These are phyloP conservation scores for Serendipita indica DNA, from an alignment of 768 basidiomycete species.

Conservation along the genomic window DNA sequence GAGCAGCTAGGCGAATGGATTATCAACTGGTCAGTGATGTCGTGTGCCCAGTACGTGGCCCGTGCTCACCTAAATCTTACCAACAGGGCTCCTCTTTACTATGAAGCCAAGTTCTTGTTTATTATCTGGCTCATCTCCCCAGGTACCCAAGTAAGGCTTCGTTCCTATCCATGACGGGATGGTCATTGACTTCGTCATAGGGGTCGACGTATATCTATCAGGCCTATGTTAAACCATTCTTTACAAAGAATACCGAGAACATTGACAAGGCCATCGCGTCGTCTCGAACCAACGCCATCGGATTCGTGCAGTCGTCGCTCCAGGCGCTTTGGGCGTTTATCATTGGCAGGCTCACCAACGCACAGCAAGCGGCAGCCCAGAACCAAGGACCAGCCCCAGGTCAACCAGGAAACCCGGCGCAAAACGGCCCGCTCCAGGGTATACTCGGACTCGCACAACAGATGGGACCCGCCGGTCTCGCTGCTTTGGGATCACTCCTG, in stretches of 20 bases:
- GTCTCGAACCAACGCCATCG: slow-evolving; percentile 37
- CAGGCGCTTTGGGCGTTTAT: slow-evolving; percentile 34
- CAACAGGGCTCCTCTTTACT: slow-evolving; percentile 59
- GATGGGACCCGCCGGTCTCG: not conserved
- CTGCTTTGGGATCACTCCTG: not conserved
- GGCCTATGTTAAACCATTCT: slow-evolving; percentile 45
- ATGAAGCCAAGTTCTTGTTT: slow-evolving; percentile 55
- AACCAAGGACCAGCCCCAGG: slow-evolving; percentile 8
- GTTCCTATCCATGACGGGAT: slow-evolving; percentile 11
- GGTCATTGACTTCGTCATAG: slow-evolving; percentile 23
- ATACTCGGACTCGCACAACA: not conserved
- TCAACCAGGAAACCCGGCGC: slow-evolving; percentile 3
- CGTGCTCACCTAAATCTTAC: slow-evolving; percentile 15
- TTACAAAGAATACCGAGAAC: slow-evolving; percentile 39
- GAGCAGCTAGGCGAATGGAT: slow-evolving; percentile 51
- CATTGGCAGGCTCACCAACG: slow-evolving; percentile 31
- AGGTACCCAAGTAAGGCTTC: slow-evolving; percentile 41
- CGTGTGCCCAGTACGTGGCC: slow-evolving; percentile 5
- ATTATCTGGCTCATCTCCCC: slow-evolving; percentile 54
- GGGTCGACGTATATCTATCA: slow-evolving; percentile 54
- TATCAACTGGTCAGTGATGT: slow-evolving; percentile 41
- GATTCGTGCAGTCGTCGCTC: slow-evolving; percentile 42
- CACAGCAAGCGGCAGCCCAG: slow-evolving; percentile 18
- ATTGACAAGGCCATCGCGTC: slow-evolving; percentile 44
- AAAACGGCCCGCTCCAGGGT: slow-evolving; percentile 3